These are phyloP conservation scores for Dalbergia cultrata DNA, from an alignment of 306 rosid genomes.

Conservation along the genomic window DNA sequence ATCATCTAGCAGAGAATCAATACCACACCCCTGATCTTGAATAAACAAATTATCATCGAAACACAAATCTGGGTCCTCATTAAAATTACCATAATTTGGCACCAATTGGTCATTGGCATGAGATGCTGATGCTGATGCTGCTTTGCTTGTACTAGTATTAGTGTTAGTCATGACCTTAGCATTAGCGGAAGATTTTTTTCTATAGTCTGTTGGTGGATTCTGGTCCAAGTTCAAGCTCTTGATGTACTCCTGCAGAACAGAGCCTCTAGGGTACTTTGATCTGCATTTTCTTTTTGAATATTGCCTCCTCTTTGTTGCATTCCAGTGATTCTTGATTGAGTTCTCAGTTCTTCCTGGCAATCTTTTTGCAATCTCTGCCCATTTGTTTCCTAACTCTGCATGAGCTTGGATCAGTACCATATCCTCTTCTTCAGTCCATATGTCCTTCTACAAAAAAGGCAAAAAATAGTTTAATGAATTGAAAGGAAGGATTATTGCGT, in stretches of 20 bases:
- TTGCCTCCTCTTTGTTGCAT: slow-evolving; percentile 94
- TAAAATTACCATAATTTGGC: slow-evolving; percentile 55
- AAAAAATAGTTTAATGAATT: neutral
- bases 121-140: slow-evolving; percentile 31
- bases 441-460: slow-evolving; percentile 71
- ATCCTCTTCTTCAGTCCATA: slow-evolving; percentile 95
- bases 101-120: slow-evolving; percentile 48
- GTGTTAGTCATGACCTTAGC: slow-evolving; percentile 10
- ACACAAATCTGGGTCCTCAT: slow-evolving; percentile 63
- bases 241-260: slow-evolving; percentile 86
- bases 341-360: slow-evolving; percentile 93
- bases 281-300: slow-evolving; percentile 85
- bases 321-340: slow-evolving; percentile 98
- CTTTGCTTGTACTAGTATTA: slow-evolving; percentile 29
- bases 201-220: slow-evolving; percentile 47
- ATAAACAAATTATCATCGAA: slow-evolving; percentile 67
- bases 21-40: slow-evolving; percentile 59
- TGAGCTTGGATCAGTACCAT: slow-evolving; percentile 76
- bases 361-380: slow-evolving; percentile 97
- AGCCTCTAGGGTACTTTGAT: slow-evolving; percentile 73
- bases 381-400: slow-evolving; percentile 87
- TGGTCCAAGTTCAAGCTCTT: slow-evolving; percentile 79
- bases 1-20: slow-evolving; percentile 74
- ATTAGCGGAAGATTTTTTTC: slow-evolving; percentile 48
- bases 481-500: too few species aligned